Evolutionary conservation across 257 asterid genomes (phyloP).

Genomic region (Oldenlandia corymbosa): DNA sequence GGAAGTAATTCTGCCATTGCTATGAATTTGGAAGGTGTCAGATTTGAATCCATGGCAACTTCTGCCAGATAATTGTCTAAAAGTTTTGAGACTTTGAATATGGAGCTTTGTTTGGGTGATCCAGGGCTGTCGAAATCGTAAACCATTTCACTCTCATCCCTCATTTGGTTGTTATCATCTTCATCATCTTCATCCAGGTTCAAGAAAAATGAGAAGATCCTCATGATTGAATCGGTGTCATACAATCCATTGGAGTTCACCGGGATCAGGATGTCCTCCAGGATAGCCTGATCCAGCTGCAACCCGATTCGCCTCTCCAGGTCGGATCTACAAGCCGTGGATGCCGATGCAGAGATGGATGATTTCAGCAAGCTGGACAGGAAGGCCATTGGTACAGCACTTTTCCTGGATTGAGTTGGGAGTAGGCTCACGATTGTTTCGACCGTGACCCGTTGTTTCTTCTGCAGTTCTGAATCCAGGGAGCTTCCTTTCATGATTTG

Average conservation of each 20-base stretch:
- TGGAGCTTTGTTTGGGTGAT: slow-evolving; percentile 89
- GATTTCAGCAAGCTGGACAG: slow-evolving; percentile 76
- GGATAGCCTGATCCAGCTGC: slow-evolving; percentile 84
- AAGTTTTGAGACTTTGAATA: slow-evolving; percentile 72
- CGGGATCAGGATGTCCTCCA: slow-evolving; percentile 86
- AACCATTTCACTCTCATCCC: slow-evolving; percentile 71
- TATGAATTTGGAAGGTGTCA: slow-evolving; percentile 59
- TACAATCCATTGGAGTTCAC: slow-evolving; percentile 45
- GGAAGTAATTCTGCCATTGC: slow-evolving; percentile 77
- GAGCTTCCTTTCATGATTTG: slow-evolving; percentile 41
- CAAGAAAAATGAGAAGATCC: slow-evolving; percentile 82
- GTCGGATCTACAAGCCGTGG: slow-evolving; percentile 76
- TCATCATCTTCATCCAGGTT: slow-evolving; percentile 82
- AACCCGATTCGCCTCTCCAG: slow-evolving; percentile 84
- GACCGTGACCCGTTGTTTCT: slow-evolving; percentile 59
- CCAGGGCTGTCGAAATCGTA: slow-evolving; percentile 80
- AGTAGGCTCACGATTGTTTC: slow-evolving; percentile 57
- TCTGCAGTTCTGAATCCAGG: slow-evolving; percentile 49
- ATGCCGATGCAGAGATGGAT: slow-evolving; percentile 54
- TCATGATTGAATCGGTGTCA: slow-evolving; percentile 59
- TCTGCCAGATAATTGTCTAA: slow-evolving; percentile 81
- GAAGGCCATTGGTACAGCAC: slow-evolving; percentile 80
- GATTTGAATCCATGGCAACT: slow-evolving; percentile 69
- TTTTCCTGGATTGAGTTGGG: slow-evolving; percentile 78
- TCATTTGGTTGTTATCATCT: slow-evolving; percentile 37